Evolutionary conservation across 73 alveolate genomes (phyloP), one percentile per base, ranked within the genome.

Genomic region (Paraurostyla sp.): DNA sequence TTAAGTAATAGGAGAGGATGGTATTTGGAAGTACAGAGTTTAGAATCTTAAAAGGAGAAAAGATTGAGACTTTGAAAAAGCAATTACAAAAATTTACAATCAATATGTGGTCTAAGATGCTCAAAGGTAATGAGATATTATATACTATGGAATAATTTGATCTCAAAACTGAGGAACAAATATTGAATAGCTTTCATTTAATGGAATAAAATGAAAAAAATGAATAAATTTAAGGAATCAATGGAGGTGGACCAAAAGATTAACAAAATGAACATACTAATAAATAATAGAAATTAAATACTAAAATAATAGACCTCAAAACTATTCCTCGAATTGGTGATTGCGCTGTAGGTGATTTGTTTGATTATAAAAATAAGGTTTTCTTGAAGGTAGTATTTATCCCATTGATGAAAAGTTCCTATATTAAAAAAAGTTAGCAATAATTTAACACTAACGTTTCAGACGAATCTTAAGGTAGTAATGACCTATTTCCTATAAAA

Each of bases 1-100:
- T n/a, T 36, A 54, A 49, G 63, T 15, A 51, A 29, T 18, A 29
- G 16, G 58, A 78, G 29, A 4, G 49, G 32, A 42, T 54, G 22
- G 60, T 50, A 0, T 78, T 51, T 78, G 89, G 89, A n/a, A 52
- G 65, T 2, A 78, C 89, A 16, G 89, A 78, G 50, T 36, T 78
- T 20, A 49, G 76, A 29, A 38, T 78, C 33, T 57, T 51, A 15
- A 78, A 78, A 27, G 27, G 3, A 0, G 89, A 51, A n/a, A 25
- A 9, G 9, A 0, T 78, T 13, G 15, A 15, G 7, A 58, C 6
- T 0, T 15, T 78, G 20, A 78, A 78, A 54, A 36, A 52, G 60
- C 9, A 78, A 54, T 27, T 78, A 16, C 33, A 51, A 54, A 78
- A 54, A 27, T 52, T 78, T 35, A 32, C 73, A 23, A 32, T 52